These are phyloP conservation scores for Pythium aristosporum DNA, from an alignment of 352 stramenopile species.

Conservation along the genomic window DNA sequence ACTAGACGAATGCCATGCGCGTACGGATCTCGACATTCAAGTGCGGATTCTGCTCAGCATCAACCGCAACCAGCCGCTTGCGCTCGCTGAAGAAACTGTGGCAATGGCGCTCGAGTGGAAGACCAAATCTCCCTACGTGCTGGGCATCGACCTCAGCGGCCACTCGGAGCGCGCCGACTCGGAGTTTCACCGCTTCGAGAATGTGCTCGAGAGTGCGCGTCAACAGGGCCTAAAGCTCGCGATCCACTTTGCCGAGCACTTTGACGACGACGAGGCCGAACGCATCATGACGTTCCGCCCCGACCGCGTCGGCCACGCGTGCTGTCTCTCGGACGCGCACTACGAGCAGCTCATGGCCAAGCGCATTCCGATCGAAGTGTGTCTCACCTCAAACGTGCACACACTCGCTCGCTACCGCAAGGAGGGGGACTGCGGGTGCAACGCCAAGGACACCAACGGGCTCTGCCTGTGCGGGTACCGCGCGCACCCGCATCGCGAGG, in stretches of 20 bases:
- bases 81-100: constrained; percentile 66
- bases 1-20: constrained; percentile 60
- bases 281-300: constrained; percentile 88
- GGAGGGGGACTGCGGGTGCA: constrained; percentile 34
- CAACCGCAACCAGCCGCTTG: constrained; percentile 71
- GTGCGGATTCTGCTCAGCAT: constrained; percentile 81
- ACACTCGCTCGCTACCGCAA: constrained; percentile 83
- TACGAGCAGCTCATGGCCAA: constrained; percentile 64
- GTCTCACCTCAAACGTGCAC: constrained; percentile 93
- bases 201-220: constrained; percentile 68
- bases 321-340: constrained; percentile 72
- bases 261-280: constrained; percentile 74
- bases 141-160: constrained; percentile 87
- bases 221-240: constrained; percentile 79
- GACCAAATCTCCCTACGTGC: constrained; percentile 49
- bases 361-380: constrained; percentile 91
- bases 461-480: constrained; percentile 69
- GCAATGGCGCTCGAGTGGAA: constrained; percentile 54
- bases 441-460: constrained; percentile 38
- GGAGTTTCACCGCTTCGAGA: constrained; percentile 85
- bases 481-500: constrained; percentile 76
- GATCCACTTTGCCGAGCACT: constrained; percentile 93
- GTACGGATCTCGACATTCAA: constrained; percentile 59
- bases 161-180: constrained; percentile 77
- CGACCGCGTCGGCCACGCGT: constrained; percentile 91